Percentiles rank a stretch among this genome's conserved stretches.
phyloP scores from a whole-genome alignment of 805 yeast species.

The Candida saitoana region DNA sequence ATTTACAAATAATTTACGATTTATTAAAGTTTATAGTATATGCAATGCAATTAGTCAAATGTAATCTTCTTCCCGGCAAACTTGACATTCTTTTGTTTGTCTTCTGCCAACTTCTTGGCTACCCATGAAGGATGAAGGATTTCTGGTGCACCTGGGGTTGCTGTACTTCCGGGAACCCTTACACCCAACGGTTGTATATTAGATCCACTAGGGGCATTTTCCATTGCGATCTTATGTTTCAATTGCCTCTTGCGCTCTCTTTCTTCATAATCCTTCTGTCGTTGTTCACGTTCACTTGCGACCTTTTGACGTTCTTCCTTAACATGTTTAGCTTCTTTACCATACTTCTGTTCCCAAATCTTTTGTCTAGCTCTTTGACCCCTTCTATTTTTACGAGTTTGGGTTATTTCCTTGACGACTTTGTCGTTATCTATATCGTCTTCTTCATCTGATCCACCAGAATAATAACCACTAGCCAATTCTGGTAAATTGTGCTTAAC shows the following conservation, averaged over 20 bases:
- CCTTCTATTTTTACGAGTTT: conserved; percentile 78
- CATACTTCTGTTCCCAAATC: conserved; percentile 93
- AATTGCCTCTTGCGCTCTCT: conserved; percentile 65
- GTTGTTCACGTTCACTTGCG: conserved; percentile 52
- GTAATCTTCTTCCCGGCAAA: conserved; percentile 83
- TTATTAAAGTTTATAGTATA: background rate
- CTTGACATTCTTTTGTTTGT: conserved; percentile 56
- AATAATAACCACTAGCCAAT: conserved; percentile 73
- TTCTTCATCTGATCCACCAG: conserved; percentile 76
- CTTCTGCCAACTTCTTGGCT: conserved; percentile 76
- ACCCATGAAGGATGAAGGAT: conserved; percentile 96
- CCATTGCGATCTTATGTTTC: conserved; percentile 34
- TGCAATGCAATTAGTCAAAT: conserved; percentile 44
- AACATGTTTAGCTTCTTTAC: conserved; percentile 78
- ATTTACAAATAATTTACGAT: no score
- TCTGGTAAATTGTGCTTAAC: conserved; percentile 52
- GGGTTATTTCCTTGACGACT: conserved; percentile 49
- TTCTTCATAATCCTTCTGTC: conserved; percentile 65
- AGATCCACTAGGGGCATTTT: conserved; percentile 35
- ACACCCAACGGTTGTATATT: conserved; percentile 37
- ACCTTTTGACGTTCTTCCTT: conserved; percentile 56
- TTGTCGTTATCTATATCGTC: conserved; percentile 41
- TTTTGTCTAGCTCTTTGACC: conserved; percentile 97
- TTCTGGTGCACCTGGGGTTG: conserved; percentile 7
- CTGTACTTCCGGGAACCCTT: conserved; percentile 16